Conservation (phyloP, 2,329 filamentous ascomycete species). For the Trichoderma koningiopsis region DNA sequence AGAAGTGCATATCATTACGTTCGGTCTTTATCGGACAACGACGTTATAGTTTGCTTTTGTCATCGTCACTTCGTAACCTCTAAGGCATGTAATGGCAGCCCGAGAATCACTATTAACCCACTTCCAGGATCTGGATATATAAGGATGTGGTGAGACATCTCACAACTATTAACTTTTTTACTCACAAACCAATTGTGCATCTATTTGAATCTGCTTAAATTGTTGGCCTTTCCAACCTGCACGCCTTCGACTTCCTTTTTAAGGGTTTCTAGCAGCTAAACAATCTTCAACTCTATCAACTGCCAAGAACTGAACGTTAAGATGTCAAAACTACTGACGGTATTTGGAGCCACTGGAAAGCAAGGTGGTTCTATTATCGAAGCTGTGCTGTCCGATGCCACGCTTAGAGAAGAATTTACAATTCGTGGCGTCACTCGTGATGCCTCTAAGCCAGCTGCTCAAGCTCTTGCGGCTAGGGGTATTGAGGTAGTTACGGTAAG, state of each 20-base stretch:
- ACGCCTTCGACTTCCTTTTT: too few relatives aligned
- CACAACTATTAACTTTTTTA: not conserved
- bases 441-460: not conserved
- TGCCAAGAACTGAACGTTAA: not conserved
- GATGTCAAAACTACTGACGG: not conserved
- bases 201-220: too few relatives aligned
- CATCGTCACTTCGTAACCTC: not conserved
- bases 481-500: not conserved
- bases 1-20: not conserved
- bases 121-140: not conserved
- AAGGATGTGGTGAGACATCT: not conserved
- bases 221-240: too few relatives aligned
- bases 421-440: not conserved
- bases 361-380: not conserved
- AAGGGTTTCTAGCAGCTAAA: too few relatives aligned
- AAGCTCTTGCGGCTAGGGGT: not conserved
- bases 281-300: too few relatives aligned
- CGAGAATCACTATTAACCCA: too few relatives aligned
- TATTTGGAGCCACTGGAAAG: not conserved
- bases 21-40: not conserved
- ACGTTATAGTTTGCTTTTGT: not conserved
- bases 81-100: too few relatives aligned
- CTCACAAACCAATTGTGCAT: not conserved
- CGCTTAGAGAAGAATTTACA: not conserved
- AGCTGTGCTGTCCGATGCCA: not conserved